A percentile compares a stretch with the other conserved stretches of the same genome.
These are phyloP conservation scores for Xylaria grammica DNA, from an alignment of 495 filamentous ascomycete genomes.

Conservation along the genomic window DNA sequence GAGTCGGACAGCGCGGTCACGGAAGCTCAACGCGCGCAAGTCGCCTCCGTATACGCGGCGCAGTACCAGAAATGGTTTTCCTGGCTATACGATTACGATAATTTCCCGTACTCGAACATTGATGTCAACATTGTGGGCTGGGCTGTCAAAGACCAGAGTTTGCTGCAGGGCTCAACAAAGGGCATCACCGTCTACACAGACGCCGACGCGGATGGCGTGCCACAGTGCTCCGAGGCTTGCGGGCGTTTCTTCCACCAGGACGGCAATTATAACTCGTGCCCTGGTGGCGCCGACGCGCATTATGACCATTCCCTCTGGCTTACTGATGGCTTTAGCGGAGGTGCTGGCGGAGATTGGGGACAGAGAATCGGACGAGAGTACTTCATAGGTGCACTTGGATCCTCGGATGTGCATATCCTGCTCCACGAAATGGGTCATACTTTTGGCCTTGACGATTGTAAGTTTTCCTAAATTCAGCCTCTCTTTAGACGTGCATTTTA, in stretches of 20 bases:
- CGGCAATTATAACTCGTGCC: slow-evolving; percentile 20
- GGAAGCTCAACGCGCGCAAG: slow-evolving; percentile 18
- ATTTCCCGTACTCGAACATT: slow-evolving; percentile 13
- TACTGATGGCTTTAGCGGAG: slow-evolving; percentile 1
- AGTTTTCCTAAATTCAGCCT: too few species aligned
- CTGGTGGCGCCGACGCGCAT: slow-evolving; percentile 17
- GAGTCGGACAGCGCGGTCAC: slow-evolving; percentile 22
- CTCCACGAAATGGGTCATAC: slow-evolving; percentile 4
- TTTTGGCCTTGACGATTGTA: neutral
- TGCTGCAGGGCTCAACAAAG: neutral
- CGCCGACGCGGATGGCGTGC: slow-evolving; percentile 17
- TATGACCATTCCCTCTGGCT: neutral
- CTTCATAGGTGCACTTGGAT: neutral
- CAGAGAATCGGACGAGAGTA: neutral
- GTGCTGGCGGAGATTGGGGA: slow-evolving; percentile 1
- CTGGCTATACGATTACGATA: slow-evolving; percentile 17
- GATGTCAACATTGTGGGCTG: slow-evolving; percentile 20
- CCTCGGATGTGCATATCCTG: neutral
- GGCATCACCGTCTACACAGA: slow-evolving; percentile 20
- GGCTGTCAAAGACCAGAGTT: slow-evolving; percentile 9
- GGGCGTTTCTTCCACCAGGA: slow-evolving; percentile 29
- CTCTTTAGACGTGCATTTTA: neutral
- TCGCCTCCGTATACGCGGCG: slow-evolving; percentile 11
- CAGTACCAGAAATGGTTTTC: slow-evolving; percentile 21
- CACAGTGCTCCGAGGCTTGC: slow-evolving; percentile 21